phyloP scores from a whole-genome alignment of 345 rosid species.

The Salix dunnii region DNA sequence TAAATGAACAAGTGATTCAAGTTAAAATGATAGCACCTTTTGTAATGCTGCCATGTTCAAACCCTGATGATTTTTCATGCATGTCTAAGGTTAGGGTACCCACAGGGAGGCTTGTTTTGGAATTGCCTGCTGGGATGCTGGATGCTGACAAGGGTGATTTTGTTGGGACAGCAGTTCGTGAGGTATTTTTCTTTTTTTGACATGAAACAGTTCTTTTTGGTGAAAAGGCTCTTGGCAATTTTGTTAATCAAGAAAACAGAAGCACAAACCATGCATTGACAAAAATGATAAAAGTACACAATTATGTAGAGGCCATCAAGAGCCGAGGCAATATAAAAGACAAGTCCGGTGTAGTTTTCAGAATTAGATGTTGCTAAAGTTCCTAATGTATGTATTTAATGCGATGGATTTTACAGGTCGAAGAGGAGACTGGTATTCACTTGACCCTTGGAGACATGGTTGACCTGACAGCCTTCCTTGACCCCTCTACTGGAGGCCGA shows the following conservation, averaged over 20 bases:
- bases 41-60: background rate
- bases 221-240: background rate
- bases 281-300: background rate
- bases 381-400: background rate
- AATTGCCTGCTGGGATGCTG: constrained; percentile 96
- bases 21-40: background rate
- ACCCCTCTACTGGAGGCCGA: constrained; percentile 61
- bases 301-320: background rate
- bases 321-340: background rate
- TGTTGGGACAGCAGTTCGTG: constrained; percentile 88
- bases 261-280: background rate
- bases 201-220: background rate
- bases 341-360: background rate
- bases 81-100: constrained; percentile 81
- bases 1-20: constrained; percentile 2
- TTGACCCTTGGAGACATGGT: constrained; percentile 68
- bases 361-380: background rate
- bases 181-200: constrained; percentile 43
- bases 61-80: constrained; percentile 4
- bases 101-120: constrained; percentile 67
- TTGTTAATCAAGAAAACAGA: background rate
- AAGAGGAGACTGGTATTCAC: constrained; percentile 82
- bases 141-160: constrained; percentile 82
- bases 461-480: constrained; percentile 82
- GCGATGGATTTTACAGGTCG: constrained; percentile 45